Percentiles rank a stretch among this genome's conserved stretches.
These are phyloP conservation scores for Podila epigama DNA, from an alignment of 192 early-diverging fungal genomes.

Conservation along the genomic window DNA sequence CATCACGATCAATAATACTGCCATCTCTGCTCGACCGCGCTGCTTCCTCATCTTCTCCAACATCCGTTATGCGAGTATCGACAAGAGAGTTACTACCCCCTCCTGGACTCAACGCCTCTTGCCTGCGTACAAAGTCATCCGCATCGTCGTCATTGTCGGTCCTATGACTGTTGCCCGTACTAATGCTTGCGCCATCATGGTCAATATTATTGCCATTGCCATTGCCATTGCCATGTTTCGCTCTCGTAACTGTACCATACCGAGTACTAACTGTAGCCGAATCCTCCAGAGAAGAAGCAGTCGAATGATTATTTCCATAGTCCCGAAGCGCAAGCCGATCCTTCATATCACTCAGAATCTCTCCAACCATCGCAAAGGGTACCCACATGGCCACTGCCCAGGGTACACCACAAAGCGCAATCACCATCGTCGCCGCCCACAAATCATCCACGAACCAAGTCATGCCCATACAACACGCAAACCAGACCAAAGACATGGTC, in stretches of 20 bases:
- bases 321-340: slow-evolving; percentile 15
- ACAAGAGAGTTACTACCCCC: no score
- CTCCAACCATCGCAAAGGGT: slow-evolving; percentile 92
- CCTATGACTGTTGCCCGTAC: not conserved
- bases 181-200: not conserved
- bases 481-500: slow-evolving; percentile 72
- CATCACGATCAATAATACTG: no score
- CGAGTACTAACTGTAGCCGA: no score
- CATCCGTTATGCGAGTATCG: no score
- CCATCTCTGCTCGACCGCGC: not conserved
- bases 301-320: no score
- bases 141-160: not conserved
- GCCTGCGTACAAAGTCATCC: no score
- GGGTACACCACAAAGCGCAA: slow-evolving; percentile 79
- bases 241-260: no score
- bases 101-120: no score
- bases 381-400: slow-evolving; percentile 94
- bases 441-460: slow-evolving; percentile 70
- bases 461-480: slow-evolving; percentile 69
- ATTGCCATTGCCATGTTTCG: no score
- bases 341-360: slow-evolving; percentile 64
- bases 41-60: not conserved
- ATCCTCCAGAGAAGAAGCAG: no score
- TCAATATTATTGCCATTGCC: not conserved
- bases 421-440: slow-evolving; percentile 66